phyloP scores from a whole-genome alignment of 1,139 yeast species.

The Yamadazyma dushanensis region DNA sequence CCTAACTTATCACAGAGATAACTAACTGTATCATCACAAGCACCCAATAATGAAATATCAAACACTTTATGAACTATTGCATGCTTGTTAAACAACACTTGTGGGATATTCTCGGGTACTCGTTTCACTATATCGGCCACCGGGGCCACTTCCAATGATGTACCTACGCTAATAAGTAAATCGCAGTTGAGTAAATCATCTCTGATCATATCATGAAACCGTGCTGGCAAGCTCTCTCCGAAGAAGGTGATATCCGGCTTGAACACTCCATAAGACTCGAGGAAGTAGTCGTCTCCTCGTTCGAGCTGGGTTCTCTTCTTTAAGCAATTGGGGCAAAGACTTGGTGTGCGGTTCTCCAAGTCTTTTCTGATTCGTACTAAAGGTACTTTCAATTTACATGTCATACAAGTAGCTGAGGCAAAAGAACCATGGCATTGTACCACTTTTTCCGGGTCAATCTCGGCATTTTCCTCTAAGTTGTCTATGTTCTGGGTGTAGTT shows the following conservation, averaged over 20 bases:
- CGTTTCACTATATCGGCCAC: conserved; percentile 89
- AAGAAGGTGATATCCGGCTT: conserved; percentile 96
- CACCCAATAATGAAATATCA: conserved; percentile 78
- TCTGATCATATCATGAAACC: conserved; percentile 63
- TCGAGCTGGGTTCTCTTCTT: conserved; percentile 37
- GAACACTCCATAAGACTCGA: conserved; percentile 73
- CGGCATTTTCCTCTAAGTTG: conserved; percentile 84
- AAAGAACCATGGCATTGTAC: conserved; percentile 97
- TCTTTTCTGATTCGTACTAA: conserved; percentile 68
- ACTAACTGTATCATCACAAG: conserved; percentile 84
- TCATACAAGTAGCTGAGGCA: conserved; percentile 85
- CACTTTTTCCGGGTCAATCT: conserved; percentile 64
- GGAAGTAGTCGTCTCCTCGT: conserved; percentile 28
- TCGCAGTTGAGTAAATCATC: conserved; percentile 71
- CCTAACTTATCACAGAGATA: conserved; percentile 59
- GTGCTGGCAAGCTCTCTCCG: conserved; percentile 82
- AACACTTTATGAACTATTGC: conserved; percentile 78
- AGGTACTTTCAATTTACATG: conserved; percentile 67
- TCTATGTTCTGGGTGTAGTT: conserved; percentile 96
- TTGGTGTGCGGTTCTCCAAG: conserved; percentile 60
- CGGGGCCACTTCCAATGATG: conserved; percentile 93
- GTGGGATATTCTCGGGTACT: conserved; percentile 73
- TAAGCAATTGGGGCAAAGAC: conserved; percentile 71
- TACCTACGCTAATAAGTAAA: conserved; percentile 82
- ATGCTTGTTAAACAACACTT: conserved; percentile 77